These are phyloP conservation scores for Phellinidium pouzarii DNA, from an alignment of 1,284 basidiomycete genomes.

Conservation along the genomic window DNA sequence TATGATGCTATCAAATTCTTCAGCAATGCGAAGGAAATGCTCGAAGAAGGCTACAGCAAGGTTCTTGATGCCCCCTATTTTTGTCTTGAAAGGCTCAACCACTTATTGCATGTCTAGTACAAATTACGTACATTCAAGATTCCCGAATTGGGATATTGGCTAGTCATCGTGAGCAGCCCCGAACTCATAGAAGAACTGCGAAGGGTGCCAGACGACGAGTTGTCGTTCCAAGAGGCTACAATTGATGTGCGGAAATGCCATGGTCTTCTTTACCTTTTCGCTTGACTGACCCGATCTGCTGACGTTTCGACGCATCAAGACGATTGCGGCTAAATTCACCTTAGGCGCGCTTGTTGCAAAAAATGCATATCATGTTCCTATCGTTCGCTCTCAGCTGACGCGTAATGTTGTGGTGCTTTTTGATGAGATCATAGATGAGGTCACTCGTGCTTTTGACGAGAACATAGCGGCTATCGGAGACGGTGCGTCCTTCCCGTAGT, in stretches of 20 bases:
- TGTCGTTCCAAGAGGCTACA: slow-evolving; percentile 28
- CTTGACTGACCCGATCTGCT: not conserved
- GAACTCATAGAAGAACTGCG: slow-evolving; percentile 32
- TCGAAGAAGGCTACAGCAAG: slow-evolving; percentile 15
- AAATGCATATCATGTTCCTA: slow-evolving; percentile 17
- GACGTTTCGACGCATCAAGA: not conserved
- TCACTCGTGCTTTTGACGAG: slow-evolving; percentile 18
- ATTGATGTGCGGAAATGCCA: slow-evolving; percentile 23
- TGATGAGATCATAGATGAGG: slow-evolving; percentile 21
- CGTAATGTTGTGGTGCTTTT: slow-evolving; percentile 18
- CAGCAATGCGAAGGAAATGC: not conserved
- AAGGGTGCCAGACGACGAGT: slow-evolving; percentile 28
- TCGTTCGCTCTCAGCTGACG: slow-evolving; percentile 21
- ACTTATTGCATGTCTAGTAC: not conserved
- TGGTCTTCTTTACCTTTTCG: not conserved
- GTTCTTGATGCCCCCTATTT: not conserved
- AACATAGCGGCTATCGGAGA: slow-evolving; percentile 13
- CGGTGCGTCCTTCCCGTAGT: slow-evolving; percentile 4
- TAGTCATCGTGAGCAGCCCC: slow-evolving; percentile 28
- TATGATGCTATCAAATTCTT: slow-evolving; percentile 10
- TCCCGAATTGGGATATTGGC: slow-evolving; percentile 27
- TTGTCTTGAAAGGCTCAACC: not conserved
- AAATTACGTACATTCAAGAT: slow-evolving; percentile 28
- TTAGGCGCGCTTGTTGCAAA: slow-evolving; percentile 9
- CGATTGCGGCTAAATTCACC: slow-evolving; percentile 3